These are phyloP conservation scores for Colletotrichum magnum DNA, from an alignment of 2,329 filamentous ascomycete species.

Conservation along the genomic window DNA sequence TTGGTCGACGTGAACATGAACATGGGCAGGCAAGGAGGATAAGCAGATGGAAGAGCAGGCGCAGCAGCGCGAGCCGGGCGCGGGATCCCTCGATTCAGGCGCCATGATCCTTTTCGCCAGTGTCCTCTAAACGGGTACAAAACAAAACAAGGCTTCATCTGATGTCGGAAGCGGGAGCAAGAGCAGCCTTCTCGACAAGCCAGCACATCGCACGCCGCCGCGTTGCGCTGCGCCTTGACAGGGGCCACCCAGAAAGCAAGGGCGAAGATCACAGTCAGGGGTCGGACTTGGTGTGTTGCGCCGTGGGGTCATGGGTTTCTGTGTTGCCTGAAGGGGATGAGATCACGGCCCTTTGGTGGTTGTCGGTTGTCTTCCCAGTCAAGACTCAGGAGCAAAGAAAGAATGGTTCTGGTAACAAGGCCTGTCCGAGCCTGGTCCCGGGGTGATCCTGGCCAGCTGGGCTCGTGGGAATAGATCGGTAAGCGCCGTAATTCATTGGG, in stretches of 20 bases:
- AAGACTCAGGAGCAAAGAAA: conserved; percentile 1
- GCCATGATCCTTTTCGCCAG: conserved; percentile 35
- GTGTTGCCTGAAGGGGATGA: conserved; percentile 13
- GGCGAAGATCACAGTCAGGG: conserved; percentile 33
- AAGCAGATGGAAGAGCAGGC: conserved; percentile 13
- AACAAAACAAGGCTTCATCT: conserved; percentile 40
- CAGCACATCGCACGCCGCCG: conserved; percentile 25
- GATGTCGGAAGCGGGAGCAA: conserved; percentile 22
- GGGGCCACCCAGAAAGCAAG: conserved; percentile 21
- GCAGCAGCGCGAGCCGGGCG: conserved; percentile 10
- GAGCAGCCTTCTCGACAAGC: conserved; percentile 34
- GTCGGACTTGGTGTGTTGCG: conserved; percentile 12
- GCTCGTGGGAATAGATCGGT: not conserved
- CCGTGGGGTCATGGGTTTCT: conserved; percentile 10
- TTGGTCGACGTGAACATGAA: not conserved
- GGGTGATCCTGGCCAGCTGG: too few relatives aligned
- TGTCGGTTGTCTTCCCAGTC: too few relatives aligned
- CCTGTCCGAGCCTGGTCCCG: conserved; percentile 11
- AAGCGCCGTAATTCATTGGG: conserved; percentile 30
- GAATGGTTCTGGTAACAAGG: conserved; percentile 2
- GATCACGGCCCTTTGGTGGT: conserved; percentile 3
- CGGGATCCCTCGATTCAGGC: conserved; percentile 30
- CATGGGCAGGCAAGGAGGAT: conserved; percentile 12
- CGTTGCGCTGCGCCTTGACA: conserved; percentile 20
- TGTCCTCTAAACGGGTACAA: conserved; percentile 36